Percentiles rank a stretch among this genome's conserved stretches.
phyloP scores from a whole-genome alignment of 176 grass and related monocot genomes.

The Carex cristatella region DNA sequence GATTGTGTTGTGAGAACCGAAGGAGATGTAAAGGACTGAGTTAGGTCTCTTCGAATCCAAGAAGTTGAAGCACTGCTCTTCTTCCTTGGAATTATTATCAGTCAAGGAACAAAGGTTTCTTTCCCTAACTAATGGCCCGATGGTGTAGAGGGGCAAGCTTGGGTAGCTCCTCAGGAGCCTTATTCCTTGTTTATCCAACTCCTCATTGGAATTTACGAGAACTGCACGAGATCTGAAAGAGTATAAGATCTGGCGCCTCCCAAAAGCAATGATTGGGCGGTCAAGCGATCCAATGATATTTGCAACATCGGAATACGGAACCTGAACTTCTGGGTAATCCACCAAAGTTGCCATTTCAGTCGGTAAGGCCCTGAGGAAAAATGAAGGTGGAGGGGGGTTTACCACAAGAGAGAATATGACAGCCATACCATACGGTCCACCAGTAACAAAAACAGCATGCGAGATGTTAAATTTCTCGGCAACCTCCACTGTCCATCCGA shows the following conservation, averaged over 20 bases:
- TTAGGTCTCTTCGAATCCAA: constrained; percentile 27
- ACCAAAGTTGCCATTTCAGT: constrained; percentile 17
- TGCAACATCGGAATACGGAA: constrained; percentile 1
- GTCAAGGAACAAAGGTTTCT: neutral
- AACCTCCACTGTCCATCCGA: constrained; percentile 33
- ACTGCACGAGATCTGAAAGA: constrained; percentile 18
- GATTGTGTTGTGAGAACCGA: constrained; percentile 39
- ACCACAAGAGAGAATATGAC: constrained; percentile 8
- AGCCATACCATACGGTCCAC: constrained; percentile 32
- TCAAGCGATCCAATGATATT: neutral
- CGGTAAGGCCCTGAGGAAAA: neutral
- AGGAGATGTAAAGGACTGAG: constrained; percentile 41
- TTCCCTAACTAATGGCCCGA: constrained; percentile 24
- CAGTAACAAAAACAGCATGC: constrained; percentile 30
- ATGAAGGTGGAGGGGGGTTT: constrained; percentile 15
- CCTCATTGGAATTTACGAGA: constrained; percentile 32
- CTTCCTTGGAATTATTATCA: neutral
- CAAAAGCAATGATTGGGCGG: neutral
- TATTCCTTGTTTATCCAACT: constrained; percentile 34
- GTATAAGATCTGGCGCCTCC: constrained; percentile 1
- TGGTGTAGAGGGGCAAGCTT: constrained; percentile 14
- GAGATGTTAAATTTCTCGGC: constrained; percentile 25
- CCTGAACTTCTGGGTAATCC: constrained; percentile 23
- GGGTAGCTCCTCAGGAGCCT: constrained; percentile 19
- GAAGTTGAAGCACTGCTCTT: constrained; percentile 25